These are phyloP conservation scores for Hordeum marinum DNA, from an alignment of 176 grass and related monocot species.

Conservation along the genomic window DNA sequence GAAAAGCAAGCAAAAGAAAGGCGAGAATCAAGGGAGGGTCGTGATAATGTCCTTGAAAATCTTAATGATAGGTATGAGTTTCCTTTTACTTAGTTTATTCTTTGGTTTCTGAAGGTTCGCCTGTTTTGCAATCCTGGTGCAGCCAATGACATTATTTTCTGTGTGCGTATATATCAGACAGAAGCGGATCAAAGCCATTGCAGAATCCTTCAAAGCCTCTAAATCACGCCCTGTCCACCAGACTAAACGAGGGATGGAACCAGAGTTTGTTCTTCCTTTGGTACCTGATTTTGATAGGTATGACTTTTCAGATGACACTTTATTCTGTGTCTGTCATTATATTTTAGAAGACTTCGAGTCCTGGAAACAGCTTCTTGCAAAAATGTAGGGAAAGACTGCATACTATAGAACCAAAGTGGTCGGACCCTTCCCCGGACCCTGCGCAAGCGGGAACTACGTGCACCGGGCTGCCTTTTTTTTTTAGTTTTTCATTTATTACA, in stretches of 20 bases:
- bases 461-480: too few species aligned
- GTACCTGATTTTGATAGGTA: constrained; percentile 91
- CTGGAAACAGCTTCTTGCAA: too few species aligned
- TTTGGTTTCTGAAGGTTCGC: constrained; percentile 14
- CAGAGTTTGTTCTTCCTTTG: constrained; percentile 74
- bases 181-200: constrained; percentile 87
- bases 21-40: constrained; percentile 68
- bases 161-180: constrained; percentile 59
- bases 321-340: not conserved
- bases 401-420: too few species aligned
- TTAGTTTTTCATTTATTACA: not conserved
- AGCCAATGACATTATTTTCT: constrained; percentile 23
- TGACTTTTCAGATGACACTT: constrained; percentile 7
- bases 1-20: constrained; percentile 99
- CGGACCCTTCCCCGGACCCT: too few species aligned
- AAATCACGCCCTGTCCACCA: constrained; percentile 87
- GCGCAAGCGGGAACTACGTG: too few species aligned
- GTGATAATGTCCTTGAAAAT: constrained; percentile 81
- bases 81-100: constrained; percentile 15
- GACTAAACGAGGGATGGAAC: constrained; percentile 75
- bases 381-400: too few species aligned
- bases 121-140: constrained; percentile 19
- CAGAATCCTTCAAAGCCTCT: constrained; percentile 87
- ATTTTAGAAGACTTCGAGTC: not conserved
- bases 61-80: constrained; percentile 63